These are phyloP conservation scores for Phytophthora cryptogea DNA, from an alignment of 352 stramenopile species.

Conservation along the genomic window DNA sequence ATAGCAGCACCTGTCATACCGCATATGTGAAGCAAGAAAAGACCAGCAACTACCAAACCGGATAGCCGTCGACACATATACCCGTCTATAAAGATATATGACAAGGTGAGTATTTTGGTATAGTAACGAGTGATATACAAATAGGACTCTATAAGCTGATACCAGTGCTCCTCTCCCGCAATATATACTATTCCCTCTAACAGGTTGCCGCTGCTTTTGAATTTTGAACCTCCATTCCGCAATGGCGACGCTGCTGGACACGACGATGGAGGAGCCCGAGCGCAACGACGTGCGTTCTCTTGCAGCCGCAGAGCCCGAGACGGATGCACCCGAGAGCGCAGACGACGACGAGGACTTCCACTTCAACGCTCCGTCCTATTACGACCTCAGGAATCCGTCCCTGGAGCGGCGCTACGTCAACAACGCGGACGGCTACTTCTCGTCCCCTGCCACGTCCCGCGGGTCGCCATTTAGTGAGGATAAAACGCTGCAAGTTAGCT, in stretches of 20 bases:
- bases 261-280: slow-evolving; percentile 44
- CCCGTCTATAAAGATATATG: not conserved
- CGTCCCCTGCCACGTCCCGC: slow-evolving; percentile 28
- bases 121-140: not conserved
- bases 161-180: not conserved
- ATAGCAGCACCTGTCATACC: slow-evolving; percentile 8
- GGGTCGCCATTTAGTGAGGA: slow-evolving; percentile 4
- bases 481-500: not conserved
- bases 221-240: slow-evolving; percentile 28
- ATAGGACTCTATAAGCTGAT: slow-evolving; percentile 3
- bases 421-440: slow-evolving; percentile 88
- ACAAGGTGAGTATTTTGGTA: not conserved
- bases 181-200: not conserved
- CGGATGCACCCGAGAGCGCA: slow-evolving; percentile 29
- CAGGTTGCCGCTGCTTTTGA: slow-evolving; percentile 12
- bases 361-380: slow-evolving; percentile 84
- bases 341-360: slow-evolving; percentile 70
- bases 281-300: not conserved
- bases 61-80: not conserved
- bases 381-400: slow-evolving; percentile 78
- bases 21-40: slow-evolving; percentile 11
- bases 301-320: slow-evolving; percentile 35
- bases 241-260: slow-evolving; percentile 46
- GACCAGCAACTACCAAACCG: not conserved
- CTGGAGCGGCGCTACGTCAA: slow-evolving; percentile 81